Evolutionary conservation across 2,329 filamentous ascomycete species (phyloP), one percentile per base, ranked within the genome.

Genomic region (Trichoderma harzianum): DNA sequence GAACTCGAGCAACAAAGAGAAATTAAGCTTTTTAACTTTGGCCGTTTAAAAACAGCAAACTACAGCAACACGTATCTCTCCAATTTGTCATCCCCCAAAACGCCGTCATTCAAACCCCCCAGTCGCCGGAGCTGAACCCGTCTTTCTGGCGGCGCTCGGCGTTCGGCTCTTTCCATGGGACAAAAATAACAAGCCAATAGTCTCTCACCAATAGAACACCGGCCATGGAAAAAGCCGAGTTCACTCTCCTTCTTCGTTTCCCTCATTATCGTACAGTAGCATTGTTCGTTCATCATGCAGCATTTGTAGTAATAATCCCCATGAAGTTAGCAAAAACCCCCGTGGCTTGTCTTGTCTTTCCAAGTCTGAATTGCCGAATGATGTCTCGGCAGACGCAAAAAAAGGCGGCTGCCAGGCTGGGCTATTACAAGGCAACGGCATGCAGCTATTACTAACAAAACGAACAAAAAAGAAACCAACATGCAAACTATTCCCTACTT

Each of bases 11-110:
- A 39, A 28, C 14, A n/a, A 21, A 36, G 14, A 7, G 32, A 55
- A 57, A 57, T 39, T 67, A 67, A 67, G 16, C 64, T 57, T 67
- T 57, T 57, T 21, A 57, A 30, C 64, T 57, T 57, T 67, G 64
- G 64, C 21, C 47, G 6, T 55, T 39, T 57, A 57, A 21, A 57
- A 67, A 12, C 21, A 34, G 36, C 51, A 34, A 32, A 32, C 64
- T 24, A 18, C 21, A 28, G 28, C 28, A 18, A 32, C 55, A 30
- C 26, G 18, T 5, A 34, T 32, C 26, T 30, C 55, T 8, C 30
- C 18, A 60, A 24, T 36, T 57, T 57, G 21, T 39, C 18, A 67
- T 28, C 24, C 7, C 51, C 18, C 16, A 47, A 39, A 47, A 24
- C 26, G 18, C 30, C 47, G 16, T 57, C 36, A 26, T 28, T 24